Evolutionary conservation across 306 rosid species (phyloP).

Genomic region (Oemleria cerasiformis): DNA sequence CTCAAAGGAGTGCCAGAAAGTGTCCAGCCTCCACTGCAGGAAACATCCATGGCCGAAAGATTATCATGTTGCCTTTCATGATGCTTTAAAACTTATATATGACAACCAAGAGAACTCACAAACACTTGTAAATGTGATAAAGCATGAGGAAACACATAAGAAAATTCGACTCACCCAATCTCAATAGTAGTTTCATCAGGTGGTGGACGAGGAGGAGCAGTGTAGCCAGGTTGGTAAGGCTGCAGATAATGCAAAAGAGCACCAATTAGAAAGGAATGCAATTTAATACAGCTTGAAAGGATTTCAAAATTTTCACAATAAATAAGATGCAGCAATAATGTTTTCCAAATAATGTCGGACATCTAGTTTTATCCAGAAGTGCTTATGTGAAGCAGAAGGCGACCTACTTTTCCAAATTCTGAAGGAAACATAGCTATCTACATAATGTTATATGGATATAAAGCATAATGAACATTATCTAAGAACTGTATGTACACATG

Average conservation of each 20-base stretch:
- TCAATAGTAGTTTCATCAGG: conserved; percentile 90
- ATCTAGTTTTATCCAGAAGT: background rate
- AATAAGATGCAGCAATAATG: background rate
- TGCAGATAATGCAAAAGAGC: conserved; percentile 33
- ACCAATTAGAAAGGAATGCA: conserved; percentile 14
- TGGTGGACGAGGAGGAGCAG: conserved; percentile 82
- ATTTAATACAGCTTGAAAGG: background rate
- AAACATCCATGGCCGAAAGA: conserved; percentile 15
- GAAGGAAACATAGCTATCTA: background rate
- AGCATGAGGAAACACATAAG: background rate
- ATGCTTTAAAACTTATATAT: too few relatives aligned
- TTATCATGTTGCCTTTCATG: conserved; percentile 8
- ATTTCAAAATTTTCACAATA: background rate
- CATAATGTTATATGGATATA: background rate
- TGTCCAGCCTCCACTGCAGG: conserved; percentile 91
- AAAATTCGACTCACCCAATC: conserved; percentile 62
- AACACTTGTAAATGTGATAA: background rate
- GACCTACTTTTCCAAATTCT: background rate
- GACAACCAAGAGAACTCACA: conserved; percentile 5
- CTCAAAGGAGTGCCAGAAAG: conserved; percentile 95
- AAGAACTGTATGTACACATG: background rate
- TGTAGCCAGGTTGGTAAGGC: conserved; percentile 84
- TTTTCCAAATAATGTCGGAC: background rate
- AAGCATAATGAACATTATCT: background rate
- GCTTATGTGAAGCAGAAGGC: background rate